phyloP scores from a whole-genome alignment of 495 filamentous ascomycete species.

The Penicillium cataractarum region DNA sequence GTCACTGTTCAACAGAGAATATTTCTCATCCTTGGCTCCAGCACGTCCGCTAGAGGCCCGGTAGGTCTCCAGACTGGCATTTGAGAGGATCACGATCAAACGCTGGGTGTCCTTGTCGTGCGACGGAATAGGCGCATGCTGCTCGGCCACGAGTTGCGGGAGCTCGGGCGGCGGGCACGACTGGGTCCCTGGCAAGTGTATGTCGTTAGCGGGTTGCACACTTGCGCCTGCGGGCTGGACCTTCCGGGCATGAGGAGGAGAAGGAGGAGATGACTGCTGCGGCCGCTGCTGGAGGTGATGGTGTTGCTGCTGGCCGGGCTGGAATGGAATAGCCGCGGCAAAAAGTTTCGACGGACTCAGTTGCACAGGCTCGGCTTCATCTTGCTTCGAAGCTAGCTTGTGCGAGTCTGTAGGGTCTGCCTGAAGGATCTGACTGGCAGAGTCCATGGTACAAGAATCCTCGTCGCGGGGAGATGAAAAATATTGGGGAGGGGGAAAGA shows the following conservation, averaged over 20 bases:
- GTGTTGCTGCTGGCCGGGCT: conserved; percentile 1
- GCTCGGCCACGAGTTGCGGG: conserved; percentile 89
- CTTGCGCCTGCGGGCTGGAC: conserved; percentile 7
- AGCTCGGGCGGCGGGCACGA: conserved; percentile 90
- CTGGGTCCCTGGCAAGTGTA: conserved; percentile 68
- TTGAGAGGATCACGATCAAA: conserved; percentile 93
- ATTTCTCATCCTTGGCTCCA: conserved; percentile 84
- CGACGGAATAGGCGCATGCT: conserved; percentile 80
- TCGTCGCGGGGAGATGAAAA: not conserved
- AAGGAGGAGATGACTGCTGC: conserved; percentile 6
- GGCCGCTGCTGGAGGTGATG: not conserved
- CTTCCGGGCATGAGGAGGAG: not conserved
- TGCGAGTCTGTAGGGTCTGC: conserved; percentile 3
- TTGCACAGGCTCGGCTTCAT: not conserved
- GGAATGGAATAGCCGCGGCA: conserved; percentile 4
- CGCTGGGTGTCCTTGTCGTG: conserved; percentile 88
- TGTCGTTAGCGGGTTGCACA: conserved; percentile 28
- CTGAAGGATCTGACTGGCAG: not conserved
- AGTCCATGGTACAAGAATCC: conserved; percentile 2
- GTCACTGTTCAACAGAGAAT: conserved; percentile 94
- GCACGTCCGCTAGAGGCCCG: conserved; percentile 75
- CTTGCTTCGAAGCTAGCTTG: not conserved
- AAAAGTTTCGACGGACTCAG: conserved; percentile 1
- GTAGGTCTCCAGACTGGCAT: conserved; percentile 97
- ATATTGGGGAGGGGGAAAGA: not conserved